Conservation (phyloP, 1,284 basidiomycete genomes). For the Marasmius fiardii region DNA sequence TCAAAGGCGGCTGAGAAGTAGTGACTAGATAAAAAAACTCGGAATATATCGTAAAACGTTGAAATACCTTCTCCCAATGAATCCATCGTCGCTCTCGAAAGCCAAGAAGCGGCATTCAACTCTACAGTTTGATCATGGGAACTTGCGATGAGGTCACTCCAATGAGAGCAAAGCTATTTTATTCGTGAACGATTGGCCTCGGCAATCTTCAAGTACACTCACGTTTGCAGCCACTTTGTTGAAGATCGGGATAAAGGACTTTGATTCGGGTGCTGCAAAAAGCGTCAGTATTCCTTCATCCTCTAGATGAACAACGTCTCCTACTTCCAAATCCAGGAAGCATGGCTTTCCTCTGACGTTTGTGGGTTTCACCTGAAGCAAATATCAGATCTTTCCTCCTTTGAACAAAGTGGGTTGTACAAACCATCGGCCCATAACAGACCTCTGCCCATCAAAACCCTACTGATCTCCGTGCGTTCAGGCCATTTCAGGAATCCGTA, state of each 20-base stretch:
- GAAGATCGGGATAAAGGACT: slow-evolving; percentile 48
- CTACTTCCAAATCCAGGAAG: slow-evolving; percentile 39
- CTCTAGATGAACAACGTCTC: neutral
- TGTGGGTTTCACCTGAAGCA: slow-evolving; percentile 37
- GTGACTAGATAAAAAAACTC: neutral
- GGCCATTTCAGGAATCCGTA: slow-evolving; percentile 43
- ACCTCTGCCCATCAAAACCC: slow-evolving; percentile 40
- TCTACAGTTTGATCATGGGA: slow-evolving; percentile 31
- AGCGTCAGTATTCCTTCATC: neutral
- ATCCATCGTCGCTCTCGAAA: slow-evolving; percentile 43
- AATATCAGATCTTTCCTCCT: neutral
- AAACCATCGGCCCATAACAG: slow-evolving; percentile 37
- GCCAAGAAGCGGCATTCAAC: slow-evolving; percentile 39
- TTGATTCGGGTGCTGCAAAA: slow-evolving; percentile 38
- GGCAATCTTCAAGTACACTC: slow-evolving; percentile 8
- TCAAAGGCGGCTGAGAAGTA: slow-evolving; percentile 40
- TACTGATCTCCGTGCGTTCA: slow-evolving; percentile 39
- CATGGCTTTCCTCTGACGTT: slow-evolving; percentile 43
- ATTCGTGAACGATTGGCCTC: neutral
- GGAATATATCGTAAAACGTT: neutral
- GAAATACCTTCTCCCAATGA: slow-evolving; percentile 40
- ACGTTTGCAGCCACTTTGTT: slow-evolving; percentile 42
- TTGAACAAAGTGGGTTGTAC: neutral
- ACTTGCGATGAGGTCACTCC: slow-evolving; percentile 38
- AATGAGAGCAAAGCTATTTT: slow-evolving; percentile 34